phyloP scores from a whole-genome alignment of 2,329 filamentous ascomycete species.

The Xylariaceae sp. region DNA sequence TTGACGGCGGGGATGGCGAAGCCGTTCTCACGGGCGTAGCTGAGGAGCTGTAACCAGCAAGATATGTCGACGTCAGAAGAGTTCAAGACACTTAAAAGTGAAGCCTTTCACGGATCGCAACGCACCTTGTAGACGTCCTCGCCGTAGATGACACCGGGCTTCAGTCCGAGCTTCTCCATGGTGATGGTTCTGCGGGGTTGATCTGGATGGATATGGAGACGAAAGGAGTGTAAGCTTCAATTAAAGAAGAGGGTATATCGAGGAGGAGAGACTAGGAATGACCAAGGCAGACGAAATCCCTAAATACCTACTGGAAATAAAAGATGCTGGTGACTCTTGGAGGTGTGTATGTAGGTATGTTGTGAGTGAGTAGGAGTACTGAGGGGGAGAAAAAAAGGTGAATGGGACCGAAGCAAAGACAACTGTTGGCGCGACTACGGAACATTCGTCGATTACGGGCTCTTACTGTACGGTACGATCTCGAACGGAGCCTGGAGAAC shows the following conservation, averaged over 20 bases:
- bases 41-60: conserved; percentile 16
- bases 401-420: conserved; percentile 7
- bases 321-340: conserved; percentile 5
- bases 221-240: neutral
- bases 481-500: neutral
- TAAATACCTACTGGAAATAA: neutral
- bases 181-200: neutral
- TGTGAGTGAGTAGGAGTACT: too few species aligned
- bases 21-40: conserved; percentile 53
- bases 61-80: conserved; percentile 4
- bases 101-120: neutral
- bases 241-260: neutral
- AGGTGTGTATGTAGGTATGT: conserved; percentile 12
- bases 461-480: neutral
- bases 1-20: conserved; percentile 91
- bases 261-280: conserved; percentile 1
- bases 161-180: conserved; percentile 24
- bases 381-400: conserved; percentile 7
- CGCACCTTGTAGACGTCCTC: conserved; percentile 26
- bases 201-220: neutral
- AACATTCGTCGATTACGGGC: too few species aligned
- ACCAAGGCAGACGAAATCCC: neutral
- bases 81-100: neutral
- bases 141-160: conserved; percentile 29
- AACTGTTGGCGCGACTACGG: neutral